Percentiles rank a stretch among this genome's conserved stretches.
phyloP scores from a whole-genome alignment of 2,329 filamentous ascomycete species.

The Apiospora saccharicola region DNA sequence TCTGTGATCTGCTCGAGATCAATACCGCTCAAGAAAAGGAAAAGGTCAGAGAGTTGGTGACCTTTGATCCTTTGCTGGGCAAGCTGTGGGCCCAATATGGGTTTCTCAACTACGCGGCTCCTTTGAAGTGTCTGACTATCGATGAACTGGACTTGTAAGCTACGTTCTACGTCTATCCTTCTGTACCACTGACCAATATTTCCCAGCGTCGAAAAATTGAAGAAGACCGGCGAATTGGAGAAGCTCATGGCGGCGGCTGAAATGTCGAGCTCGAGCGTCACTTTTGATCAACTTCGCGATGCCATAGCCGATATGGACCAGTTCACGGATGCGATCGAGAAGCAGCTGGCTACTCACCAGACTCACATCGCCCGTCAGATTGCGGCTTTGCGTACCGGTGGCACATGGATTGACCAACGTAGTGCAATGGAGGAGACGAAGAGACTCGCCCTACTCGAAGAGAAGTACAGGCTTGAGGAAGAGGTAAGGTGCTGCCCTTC shows the following conservation, averaged over 20 bases:
- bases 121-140: conserved; percentile 7
- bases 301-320: conserved; percentile 26
- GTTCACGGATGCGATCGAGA: conserved; percentile 24
- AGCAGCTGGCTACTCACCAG: conserved; percentile 15
- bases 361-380: conserved; percentile 22
- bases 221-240: conserved; percentile 24
- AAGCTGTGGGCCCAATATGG: neutral
- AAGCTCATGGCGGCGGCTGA: conserved; percentile 24
- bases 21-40: neutral
- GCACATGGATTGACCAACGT: conserved; percentile 10
- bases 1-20: conserved; percentile 16
- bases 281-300: conserved; percentile 24
- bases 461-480: conserved; percentile 22
- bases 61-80: neutral
- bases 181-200: neutral
- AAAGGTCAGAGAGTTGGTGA: neutral
- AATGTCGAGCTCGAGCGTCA: conserved; percentile 23
- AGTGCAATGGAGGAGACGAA: conserved; percentile 23
- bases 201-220: conserved; percentile 19
- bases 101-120: neutral
- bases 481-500: conserved; percentile 13
- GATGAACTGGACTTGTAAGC: conserved; percentile 26
- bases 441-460: conserved; percentile 9
- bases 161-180: neutral
- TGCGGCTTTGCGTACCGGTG: conserved; percentile 11